Base-by-base conservation (phyloP, 345 rosid genomes). In the Capsella bursapastoris region DNA sequence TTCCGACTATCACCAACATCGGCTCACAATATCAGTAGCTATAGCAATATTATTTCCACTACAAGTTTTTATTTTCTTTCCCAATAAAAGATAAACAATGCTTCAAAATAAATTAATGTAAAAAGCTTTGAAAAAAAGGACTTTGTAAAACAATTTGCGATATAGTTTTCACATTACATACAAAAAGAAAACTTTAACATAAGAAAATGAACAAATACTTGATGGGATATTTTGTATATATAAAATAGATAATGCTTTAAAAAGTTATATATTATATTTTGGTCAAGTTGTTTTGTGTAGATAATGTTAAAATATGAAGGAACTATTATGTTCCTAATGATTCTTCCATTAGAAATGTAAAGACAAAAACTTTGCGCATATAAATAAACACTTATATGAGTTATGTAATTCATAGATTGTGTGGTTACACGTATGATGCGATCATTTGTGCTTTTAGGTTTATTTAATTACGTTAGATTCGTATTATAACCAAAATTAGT, bases 371-470 rank as follows among this genome's bases (percentile, higher is more conserved):
- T 64, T 70, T 76, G 64, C 27, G 25, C 41, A 40, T 45, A 44
- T 58, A 65, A 57, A 61, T 13, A 64, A 58, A 25, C 56, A 43
- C 55, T 22, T 43, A 58, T 7, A 22, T 50, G 13, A 22, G 35
- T 41, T 62, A 25, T 63, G 41, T 8, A 70, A 34, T 13, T 38
- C 49, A 57, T 49, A 57, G 72, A 64, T 45, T 77, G 45, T 71
- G 80, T 77, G 80, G 76, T 77, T 70, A 71, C 80, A 77, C 80
- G 80, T 77, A 56, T 41, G 76, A 50, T 57, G 45, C 49, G 63
- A 71, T 71, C 48, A 57, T 77, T 71, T 63, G 62, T 70, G 71
- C 45, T 57, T 15, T 55, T 71, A 40, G 18, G 51, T 41, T 27
- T 50, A 41, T 32, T 66, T 32, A 51, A 59, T 50, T 51, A 25